phyloP scores from a whole-genome alignment of 2,329 filamentous ascomycete species.

The Arthroderma uncinatum region DNA sequence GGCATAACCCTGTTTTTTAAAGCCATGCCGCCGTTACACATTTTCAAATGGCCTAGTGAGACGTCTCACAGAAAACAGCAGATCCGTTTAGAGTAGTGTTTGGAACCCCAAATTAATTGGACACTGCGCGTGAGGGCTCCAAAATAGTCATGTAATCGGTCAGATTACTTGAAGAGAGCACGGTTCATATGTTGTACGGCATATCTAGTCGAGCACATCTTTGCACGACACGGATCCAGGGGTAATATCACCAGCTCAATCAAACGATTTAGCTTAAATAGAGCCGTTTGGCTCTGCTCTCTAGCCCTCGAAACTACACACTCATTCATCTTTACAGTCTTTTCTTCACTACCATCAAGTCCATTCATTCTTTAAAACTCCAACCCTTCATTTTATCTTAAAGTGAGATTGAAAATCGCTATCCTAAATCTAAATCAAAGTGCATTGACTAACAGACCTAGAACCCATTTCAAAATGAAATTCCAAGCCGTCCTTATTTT shows the following conservation, averaged over 20 bases:
- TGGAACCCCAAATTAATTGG: neutral
- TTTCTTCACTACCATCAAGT: neutral
- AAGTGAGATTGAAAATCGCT: neutral
- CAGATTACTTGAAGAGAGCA: neutral
- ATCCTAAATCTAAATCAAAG: neutral
- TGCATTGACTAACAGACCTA: neutral
- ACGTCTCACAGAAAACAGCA: neutral
- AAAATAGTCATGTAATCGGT: neutral
- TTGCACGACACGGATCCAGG: neutral
- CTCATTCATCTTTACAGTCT: neutral
- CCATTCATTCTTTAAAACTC: neutral
- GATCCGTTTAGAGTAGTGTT: neutral
- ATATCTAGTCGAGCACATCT: neutral
- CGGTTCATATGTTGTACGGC: neutral
- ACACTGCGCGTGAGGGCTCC: neutral
- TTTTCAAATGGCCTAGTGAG: neutral
- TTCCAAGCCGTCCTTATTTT: conserved; percentile 1
- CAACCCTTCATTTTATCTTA: neutral
- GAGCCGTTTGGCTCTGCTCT: neutral
- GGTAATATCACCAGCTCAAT: neutral
- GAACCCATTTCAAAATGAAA: neutral
- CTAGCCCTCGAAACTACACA: neutral
- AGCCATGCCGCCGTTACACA: neutral
- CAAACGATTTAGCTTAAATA: neutral
- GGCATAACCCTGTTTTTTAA: neutral